Conservation (phyloP, 768 basidiomycete species). For the Asterophora lycoperdoides region DNA sequence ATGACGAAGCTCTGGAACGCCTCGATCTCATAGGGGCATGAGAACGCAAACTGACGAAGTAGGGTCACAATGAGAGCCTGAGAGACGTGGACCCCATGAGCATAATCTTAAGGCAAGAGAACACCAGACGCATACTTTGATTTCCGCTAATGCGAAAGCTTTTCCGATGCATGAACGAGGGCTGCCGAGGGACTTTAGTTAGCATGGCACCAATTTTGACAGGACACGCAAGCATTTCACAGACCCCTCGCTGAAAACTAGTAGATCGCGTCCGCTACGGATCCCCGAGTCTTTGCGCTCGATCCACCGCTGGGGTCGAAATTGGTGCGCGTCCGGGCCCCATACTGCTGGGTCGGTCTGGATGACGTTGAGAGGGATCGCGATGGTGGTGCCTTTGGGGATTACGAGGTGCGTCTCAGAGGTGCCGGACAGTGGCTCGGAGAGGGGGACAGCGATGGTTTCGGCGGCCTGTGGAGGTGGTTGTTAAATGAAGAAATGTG, state of each 20-base stretch:
- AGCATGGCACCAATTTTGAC: slow-evolving; percentile 6
- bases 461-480: slow-evolving; percentile 38
- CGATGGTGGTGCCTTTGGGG: slow-evolving; percentile 52
- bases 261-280: slow-evolving; percentile 38
- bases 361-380: slow-evolving; percentile 53
- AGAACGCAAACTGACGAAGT: slow-evolving; percentile 51
- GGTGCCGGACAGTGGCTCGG: slow-evolving; percentile 44
- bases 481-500: neutral
- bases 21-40: slow-evolving; percentile 49
- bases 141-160: slow-evolving; percentile 54
- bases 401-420: slow-evolving; percentile 41
- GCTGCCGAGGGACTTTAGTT: slow-evolving; percentile 25
- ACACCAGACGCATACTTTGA: slow-evolving; percentile 40
- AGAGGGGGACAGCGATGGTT: slow-evolving; percentile 52
- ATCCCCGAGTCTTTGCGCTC: slow-evolving; percentile 29
- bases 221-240: slow-evolving; percentile 21
- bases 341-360: slow-evolving; percentile 51
- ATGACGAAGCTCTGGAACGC: slow-evolving; percentile 65
- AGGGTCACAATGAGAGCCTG: slow-evolving; percentile 44
- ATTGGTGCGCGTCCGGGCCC: slow-evolving; percentile 56
- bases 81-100: neutral
- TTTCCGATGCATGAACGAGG: slow-evolving; percentile 60
- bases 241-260: slow-evolving; percentile 56
- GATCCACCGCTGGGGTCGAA: slow-evolving; percentile 63
- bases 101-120: neutral